Percentiles rank a stretch among this genome's conserved stretches.
These are phyloP conservation scores for Cyberlindnera saturnus DNA, from an alignment of 805 yeast genomes.

Conservation along the genomic window DNA sequence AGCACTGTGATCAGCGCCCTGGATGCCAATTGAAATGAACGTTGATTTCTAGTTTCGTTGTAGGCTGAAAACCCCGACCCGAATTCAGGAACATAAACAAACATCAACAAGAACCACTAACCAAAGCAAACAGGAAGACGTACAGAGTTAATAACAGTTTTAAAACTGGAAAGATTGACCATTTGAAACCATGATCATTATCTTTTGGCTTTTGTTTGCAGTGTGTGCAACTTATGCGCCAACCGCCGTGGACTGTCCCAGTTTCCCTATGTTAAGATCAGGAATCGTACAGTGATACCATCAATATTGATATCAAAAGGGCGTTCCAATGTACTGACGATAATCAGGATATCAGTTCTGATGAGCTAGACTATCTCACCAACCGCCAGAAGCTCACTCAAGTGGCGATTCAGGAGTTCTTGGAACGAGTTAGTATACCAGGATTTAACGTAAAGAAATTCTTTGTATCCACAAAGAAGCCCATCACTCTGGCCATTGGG, in stretches of 20 bases:
- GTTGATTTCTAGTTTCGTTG: background rate
- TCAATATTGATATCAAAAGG: constrained; percentile 1
- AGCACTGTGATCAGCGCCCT: constrained; percentile 41
- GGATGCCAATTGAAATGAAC: constrained; percentile 9
- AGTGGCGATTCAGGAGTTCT: constrained; percentile 23
- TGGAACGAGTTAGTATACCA: constrained; percentile 29
- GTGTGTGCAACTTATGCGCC: constrained; percentile 19
- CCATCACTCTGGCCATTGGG: constrained; percentile 47
- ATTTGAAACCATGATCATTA: background rate
- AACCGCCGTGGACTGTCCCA: constrained; percentile 25
- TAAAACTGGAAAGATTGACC: no score
- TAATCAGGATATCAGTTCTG: constrained; percentile 3
- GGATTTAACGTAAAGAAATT: constrained; percentile 26
- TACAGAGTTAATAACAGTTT: no score
- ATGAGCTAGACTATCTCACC: constrained; percentile 24
- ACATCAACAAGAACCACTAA: background rate
- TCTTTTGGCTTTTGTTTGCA: background rate
- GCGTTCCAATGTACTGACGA: background rate
- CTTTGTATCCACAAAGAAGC: constrained; percentile 18
- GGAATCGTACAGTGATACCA: constrained; percentile 11
- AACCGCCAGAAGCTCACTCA: constrained; percentile 29
- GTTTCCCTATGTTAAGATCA: constrained; percentile 8
- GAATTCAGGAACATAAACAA: background rate
- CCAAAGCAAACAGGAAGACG: background rate
- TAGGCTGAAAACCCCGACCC: background rate